A percentile compares a stretch with the other conserved stretches of the same genome.
phyloP scores from a whole-genome alignment of 1,284 basidiomycete genomes.

The Papiliotrema nemorosa region DNA sequence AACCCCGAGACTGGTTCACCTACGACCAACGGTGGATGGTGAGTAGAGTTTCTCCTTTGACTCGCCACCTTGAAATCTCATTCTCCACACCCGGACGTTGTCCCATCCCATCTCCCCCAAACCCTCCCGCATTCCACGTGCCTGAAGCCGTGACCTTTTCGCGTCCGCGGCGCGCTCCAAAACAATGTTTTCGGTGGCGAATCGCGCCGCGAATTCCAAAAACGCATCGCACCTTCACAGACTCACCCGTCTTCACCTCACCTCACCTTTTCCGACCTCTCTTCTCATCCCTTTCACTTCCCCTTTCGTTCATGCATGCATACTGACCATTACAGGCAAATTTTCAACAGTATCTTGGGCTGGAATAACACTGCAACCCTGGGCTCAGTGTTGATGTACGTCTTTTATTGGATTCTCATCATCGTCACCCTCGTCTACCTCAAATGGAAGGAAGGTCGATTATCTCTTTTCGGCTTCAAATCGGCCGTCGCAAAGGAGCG shows the following conservation, averaged over 20 bases:
- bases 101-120: neutral
- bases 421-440: constrained; percentile 62
- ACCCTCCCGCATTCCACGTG: neutral
- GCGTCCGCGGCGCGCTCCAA: neutral
- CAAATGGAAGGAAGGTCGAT: constrained; percentile 60
- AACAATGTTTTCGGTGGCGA: neutral
- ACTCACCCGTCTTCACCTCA: neutral
- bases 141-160: neutral
- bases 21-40: constrained; percentile 41
- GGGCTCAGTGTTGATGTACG: constrained; percentile 67
- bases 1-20: constrained; percentile 59
- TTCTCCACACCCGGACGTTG: neutral
- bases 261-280: neutral
- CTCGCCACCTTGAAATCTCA: neutral
- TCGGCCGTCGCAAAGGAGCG: neutral
- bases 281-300: neutral
- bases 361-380: constrained; percentile 54
- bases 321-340: constrained; percentile 46
- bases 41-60: too few relatives aligned
- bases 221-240: neutral
- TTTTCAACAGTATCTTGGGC: constrained; percentile 51
- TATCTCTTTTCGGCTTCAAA: constrained; percentile 41
- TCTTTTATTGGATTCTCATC: constrained; percentile 75
- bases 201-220: neutral
- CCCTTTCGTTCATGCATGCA: neutral